A percentile compares a stretch with the other conserved stretches of the same genome.
Conservation (phyloP, 768 basidiomycete species). For the Auriscalpium vulgare region DNA sequence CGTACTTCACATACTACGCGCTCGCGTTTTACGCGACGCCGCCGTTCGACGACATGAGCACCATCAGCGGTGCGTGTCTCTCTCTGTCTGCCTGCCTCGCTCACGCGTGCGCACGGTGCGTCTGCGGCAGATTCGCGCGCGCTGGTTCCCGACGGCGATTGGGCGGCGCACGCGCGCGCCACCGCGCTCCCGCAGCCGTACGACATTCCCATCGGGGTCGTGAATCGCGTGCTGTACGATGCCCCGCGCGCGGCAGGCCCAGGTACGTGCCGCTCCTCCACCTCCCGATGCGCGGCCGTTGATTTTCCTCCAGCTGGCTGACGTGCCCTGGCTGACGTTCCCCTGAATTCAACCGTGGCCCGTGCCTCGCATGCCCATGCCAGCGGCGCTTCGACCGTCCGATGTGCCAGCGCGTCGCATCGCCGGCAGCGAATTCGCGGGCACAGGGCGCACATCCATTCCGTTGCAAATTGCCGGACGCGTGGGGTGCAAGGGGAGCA, state of each 20-base stretch:
- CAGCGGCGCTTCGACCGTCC: too few species aligned
- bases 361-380: too few species aligned
- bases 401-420: too few species aligned
- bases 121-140: slow-evolving; percentile 45
- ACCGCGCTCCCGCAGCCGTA: slow-evolving; percentile 57
- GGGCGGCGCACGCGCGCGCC: slow-evolving; percentile 30
- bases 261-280: too few species aligned
- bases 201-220: slow-evolving; percentile 76
- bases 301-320: too few species aligned
- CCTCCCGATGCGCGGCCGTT: too few species aligned
- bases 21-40: slow-evolving; percentile 70
- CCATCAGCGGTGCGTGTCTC: slow-evolving; percentile 54
- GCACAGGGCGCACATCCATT: too few species aligned
- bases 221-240: slow-evolving; percentile 72
- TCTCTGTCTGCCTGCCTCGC: background rate
- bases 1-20: slow-evolving; percentile 71
- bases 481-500: too few species aligned
- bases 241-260: background rate
- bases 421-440: too few species aligned
- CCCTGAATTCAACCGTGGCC: too few species aligned
- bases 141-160: slow-evolving; percentile 34
- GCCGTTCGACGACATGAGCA: slow-evolving; percentile 52
- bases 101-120: background rate
- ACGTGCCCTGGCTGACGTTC: too few species aligned
- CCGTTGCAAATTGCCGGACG: too few species aligned